A percentile compares a stretch with the other conserved stretches of the same genome.
Conservation (phyloP, 2,329 filamentous ascomycete species). For the Aspergillus sp. region DNA sequence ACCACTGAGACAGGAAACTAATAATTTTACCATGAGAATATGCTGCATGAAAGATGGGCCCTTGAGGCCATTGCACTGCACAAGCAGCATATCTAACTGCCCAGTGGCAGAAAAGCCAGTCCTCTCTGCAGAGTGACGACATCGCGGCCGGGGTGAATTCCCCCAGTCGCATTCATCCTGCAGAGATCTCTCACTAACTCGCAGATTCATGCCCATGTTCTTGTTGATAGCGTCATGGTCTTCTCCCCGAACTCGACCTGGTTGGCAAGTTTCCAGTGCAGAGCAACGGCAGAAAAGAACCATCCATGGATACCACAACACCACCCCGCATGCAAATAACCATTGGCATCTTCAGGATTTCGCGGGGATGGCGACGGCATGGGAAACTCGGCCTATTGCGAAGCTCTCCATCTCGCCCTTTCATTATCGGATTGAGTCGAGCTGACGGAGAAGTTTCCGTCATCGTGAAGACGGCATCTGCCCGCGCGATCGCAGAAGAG, state of each 20-base stretch:
- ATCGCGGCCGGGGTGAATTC: conserved; percentile 4
- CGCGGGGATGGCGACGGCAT: neutral
- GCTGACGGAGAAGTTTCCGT: neutral
- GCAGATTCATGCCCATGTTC: neutral
- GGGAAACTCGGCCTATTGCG: neutral
- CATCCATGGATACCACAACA: neutral
- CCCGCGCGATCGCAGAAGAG: neutral
- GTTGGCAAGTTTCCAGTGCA: neutral
- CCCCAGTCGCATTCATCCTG: conserved; percentile 12
- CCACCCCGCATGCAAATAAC: neutral
- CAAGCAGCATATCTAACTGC: conserved; percentile 1
- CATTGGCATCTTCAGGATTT: neutral
- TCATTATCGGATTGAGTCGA: neutral
- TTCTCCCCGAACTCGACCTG: neutral
- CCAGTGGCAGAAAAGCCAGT: neutral
- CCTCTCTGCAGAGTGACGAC: conserved; percentile 14
- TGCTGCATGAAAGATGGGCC: neutral
- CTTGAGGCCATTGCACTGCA: neutral
- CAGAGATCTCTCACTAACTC: conserved; percentile 9
- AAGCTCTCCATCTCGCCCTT: neutral
- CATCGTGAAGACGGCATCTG: conserved; percentile 1
- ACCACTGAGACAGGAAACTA: neutral
- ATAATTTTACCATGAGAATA: neutral
- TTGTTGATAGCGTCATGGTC: conserved; percentile 7
- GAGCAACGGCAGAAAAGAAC: too few relatives aligned